Percentiles rank a stretch among this genome's conserved stretches.
Evolutionary conservation across 768 basidiomycete genomes (phyloP).

Genomic region (Lentinula raphanica): DNA sequence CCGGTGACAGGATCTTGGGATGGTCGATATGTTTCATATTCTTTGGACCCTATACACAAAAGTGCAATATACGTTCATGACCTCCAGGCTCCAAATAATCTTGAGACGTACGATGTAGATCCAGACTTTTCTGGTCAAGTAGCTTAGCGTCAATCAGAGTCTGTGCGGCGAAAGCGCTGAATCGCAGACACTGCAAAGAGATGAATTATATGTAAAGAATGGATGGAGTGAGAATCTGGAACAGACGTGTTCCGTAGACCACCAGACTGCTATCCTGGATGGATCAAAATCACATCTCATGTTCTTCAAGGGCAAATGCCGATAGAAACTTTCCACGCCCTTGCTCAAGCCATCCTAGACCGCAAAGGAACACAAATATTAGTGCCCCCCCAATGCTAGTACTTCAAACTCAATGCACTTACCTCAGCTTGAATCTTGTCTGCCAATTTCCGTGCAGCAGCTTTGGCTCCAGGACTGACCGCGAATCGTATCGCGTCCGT

Average conservation of each 20-base stretch:
- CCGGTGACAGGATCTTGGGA: constrained; percentile 39
- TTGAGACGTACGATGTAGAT: constrained; percentile 41
- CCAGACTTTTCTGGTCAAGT: constrained; percentile 37
- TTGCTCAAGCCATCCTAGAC: constrained; percentile 39
- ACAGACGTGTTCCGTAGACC: constrained; percentile 44
- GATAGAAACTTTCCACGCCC: constrained; percentile 54
- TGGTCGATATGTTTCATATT: constrained; percentile 35
- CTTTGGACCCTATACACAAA: constrained; percentile 30
- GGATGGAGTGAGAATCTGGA: background rate
- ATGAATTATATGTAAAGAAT: background rate
- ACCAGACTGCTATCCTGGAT: constrained; percentile 50
- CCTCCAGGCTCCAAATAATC: background rate
- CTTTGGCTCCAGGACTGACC: constrained; percentile 38
- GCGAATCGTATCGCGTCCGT: constrained; percentile 49
- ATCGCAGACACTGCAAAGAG: constrained; percentile 36
- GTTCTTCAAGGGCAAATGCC: constrained; percentile 52
- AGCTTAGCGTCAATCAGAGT: constrained; percentile 39
- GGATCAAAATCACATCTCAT: constrained; percentile 62
- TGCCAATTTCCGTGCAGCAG: constrained; percentile 44
- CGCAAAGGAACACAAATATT: background rate
- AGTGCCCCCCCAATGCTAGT: background rate
- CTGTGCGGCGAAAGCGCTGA: constrained; percentile 53
- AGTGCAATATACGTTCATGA: background rate
- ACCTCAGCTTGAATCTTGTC: constrained; percentile 48
- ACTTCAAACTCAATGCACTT: constrained; percentile 5